Percentiles rank a stretch among this genome's conserved stretches.
These are phyloP conservation scores for Ramicandelaber brevisporus DNA, from an alignment of 192 early-diverging fungal genomes.

Conservation along the genomic window DNA sequence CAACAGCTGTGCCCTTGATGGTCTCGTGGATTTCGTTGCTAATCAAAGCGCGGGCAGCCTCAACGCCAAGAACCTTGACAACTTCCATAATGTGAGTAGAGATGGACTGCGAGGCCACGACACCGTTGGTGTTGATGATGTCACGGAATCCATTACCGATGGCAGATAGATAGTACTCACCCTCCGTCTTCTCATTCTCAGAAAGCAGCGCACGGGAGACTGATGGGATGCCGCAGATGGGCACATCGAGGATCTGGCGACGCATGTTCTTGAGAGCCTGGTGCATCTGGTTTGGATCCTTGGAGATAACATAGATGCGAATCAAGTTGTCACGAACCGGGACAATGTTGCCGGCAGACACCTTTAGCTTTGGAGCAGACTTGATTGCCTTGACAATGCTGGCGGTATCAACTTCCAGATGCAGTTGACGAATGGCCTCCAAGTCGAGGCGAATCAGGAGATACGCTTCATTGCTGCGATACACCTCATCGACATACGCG, in stretches of 20 bases:
- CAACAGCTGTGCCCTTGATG: conserved; percentile 77
- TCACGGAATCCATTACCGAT: conserved; percentile 86
- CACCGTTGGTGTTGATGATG: conserved; percentile 87
- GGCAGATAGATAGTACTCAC: conserved; percentile 35
- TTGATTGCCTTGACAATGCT: conserved; percentile 58
- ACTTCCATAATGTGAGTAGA: conserved; percentile 92
- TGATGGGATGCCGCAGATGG: conserved; percentile 63
- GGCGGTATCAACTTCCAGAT: conserved; percentile 64
- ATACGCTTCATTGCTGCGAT: conserved; percentile 41
- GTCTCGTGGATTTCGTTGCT: conserved; percentile 68
- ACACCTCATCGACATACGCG: conserved; percentile 83
- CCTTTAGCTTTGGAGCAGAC: conserved; percentile 64
- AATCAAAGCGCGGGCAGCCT: conserved; percentile 77
- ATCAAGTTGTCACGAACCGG: conserved; percentile 30
- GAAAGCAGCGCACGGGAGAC: conserved; percentile 73
- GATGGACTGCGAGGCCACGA: conserved; percentile 46
- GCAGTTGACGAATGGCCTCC: conserved; percentile 57
- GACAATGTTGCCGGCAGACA: conserved; percentile 41
- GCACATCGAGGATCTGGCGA: conserved; percentile 59
- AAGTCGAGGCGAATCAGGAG: conserved; percentile 63
- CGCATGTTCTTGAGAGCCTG: conserved; percentile 60
- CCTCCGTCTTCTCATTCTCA: conserved; percentile 18
- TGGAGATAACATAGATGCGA: conserved; percentile 30
- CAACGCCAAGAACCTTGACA: conserved; percentile 73
- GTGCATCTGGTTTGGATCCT: conserved; percentile 30